Evolutionary conservation across 148 eudicot genomes (phyloP), one percentile per base, ranked within the genome.

Genomic region (Fagopyrum tataricum): DNA sequence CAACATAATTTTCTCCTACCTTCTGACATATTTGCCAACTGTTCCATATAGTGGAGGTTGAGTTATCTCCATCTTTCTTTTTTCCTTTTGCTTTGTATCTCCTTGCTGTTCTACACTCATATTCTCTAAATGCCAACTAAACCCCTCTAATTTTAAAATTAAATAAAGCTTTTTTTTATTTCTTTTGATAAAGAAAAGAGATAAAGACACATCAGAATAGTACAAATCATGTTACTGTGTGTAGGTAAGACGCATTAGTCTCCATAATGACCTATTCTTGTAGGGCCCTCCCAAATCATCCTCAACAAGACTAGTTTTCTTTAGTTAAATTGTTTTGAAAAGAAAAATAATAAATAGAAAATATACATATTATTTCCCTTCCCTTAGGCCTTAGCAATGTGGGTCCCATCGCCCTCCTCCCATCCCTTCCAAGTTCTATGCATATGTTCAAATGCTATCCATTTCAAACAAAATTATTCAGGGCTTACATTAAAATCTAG

Each of bases 231-330:
- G 37, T 31, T 31, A 31, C 37, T 31, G 37, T 31, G 37, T 31
- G 37, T 31, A 31, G 37, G 37, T 31, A 31, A 31, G 37, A 31
- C 37, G 37, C 37, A 31, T 31, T 31, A 31, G 37, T 31, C 37
- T 31, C 37, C 37, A 31, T 31, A 31, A 31, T 31, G 37, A 31
- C 37, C 37, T 31, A 31, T 31, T 31, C 37, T 31, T 31, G 37
- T 31, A 31, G 62, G 62, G 31, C 31, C 62, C 62, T 56, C 12
- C 62, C 62, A 56, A 56, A 56, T 56, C 62, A 56, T 56, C 13
- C 26, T 20, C 1, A 56, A 21, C 62, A 56, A 56, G 62, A n/a
- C 62, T 21, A 6, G n/a, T n/a, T n/a, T n/a, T n/a, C n/a, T n/a
- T n/a, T n/a, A n/a, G n/a, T n/a, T n/a, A n/a, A n/a, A n/a, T n/a